Evolutionary conservation across 2,329 filamentous ascomycete genomes (phyloP).

Genomic region (Verticillium isaacii): DNA sequence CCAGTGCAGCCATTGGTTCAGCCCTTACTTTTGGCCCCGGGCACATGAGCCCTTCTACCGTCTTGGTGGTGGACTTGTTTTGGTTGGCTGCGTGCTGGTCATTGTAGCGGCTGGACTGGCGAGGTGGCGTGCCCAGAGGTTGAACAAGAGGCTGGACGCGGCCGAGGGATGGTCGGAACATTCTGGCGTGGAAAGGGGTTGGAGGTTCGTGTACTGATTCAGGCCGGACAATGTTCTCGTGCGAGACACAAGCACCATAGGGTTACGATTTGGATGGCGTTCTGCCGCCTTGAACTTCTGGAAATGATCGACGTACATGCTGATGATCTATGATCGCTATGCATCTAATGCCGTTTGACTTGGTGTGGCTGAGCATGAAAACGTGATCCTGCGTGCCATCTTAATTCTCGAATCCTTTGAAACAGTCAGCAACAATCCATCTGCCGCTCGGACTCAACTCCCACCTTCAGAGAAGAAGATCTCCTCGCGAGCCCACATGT

Average conservation of each 20-base stretch:
- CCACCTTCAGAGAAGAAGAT: constrained; percentile 37
- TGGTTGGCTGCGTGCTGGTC: constrained; percentile 14
- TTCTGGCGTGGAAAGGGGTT: constrained; percentile 15
- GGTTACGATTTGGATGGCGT: background rate
- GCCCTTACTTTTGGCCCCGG: constrained; percentile 28
- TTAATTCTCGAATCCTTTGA: background rate
- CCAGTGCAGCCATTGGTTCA: constrained; percentile 32
- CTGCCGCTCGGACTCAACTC: constrained; percentile 1
- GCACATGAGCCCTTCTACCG: constrained; percentile 20
- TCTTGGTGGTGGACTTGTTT: constrained; percentile 16
- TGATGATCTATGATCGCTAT: background rate
- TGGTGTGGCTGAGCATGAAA: background rate
- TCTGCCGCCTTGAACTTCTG: background rate
- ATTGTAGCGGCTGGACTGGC: constrained; percentile 13
- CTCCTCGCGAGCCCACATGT: constrained; percentile 46
- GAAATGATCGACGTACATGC: background rate
- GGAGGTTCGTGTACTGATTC: constrained; percentile 11
- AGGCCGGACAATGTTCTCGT: background rate
- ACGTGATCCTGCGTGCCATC: background rate
- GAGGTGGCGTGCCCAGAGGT: constrained; percentile 12
- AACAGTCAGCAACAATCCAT: no score
- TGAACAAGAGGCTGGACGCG: constrained; percentile 20
- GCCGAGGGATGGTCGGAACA: constrained; percentile 16
- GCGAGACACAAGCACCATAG: background rate
- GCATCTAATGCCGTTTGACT: background rate